Evolutionary conservation across 257 asterid species (phyloP), one percentile per base, ranked within the genome.

Genomic region (Eucommia ulmoides): DNA sequence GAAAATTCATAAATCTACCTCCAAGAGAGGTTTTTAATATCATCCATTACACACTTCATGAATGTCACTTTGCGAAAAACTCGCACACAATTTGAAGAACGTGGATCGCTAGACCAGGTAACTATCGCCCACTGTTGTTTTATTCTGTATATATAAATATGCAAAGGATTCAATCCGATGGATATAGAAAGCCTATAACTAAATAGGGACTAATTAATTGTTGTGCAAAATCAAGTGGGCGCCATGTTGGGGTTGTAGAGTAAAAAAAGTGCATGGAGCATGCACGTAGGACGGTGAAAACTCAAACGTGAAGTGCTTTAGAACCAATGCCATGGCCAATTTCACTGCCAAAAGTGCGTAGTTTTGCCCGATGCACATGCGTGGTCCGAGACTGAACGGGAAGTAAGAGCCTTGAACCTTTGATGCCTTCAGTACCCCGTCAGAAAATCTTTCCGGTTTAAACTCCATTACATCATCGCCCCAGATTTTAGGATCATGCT

Each of bases 381-480:
- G 62, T 18, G 83, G 79, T 4, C 79, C 83, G 74, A 75, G 67
- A 35, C 83, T 83, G 19, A 79, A 79, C 22, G 88, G 81, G 55
- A 79, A 58, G 66, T 74, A 75, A 15, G 79, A 69, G 1, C 56
- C n/a, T 24, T 68, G 77, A 22, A 65, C 74, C 51, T 62, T 75
- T 38, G 73, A 50, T 12, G 83, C 78, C 59, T 59, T 68, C 45
- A 71, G 62, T 53, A 72, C 59, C 47, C 83, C 81, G 18, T 59
- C 61, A 19, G 71, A 58, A 41, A 79, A 79, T 45, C 83, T 65
- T 22, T 70, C 76, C 14, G 78, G 80, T 38, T 72, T 78, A 38
- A 78, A 75, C 25, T 72, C 79, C 16, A 62, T 61, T 20, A 64
- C 81, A 52, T 79, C 88, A 1, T 63, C 62, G 2, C 88, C 83